Base-by-base conservation (phyloP, 1,139 yeast species). In the Zygosaccharomyces pseudobailii region DNA sequence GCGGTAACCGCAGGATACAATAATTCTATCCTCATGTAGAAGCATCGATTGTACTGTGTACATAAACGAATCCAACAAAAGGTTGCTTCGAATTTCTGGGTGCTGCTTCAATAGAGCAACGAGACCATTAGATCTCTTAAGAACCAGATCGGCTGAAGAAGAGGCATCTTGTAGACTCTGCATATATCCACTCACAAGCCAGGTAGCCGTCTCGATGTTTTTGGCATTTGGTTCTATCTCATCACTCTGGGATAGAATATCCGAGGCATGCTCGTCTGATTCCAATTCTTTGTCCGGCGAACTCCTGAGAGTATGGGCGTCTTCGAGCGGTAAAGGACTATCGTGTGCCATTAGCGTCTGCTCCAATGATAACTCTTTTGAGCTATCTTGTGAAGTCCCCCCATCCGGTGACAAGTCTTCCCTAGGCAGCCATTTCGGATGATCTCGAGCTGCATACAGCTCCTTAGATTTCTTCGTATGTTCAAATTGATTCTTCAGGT, bases 1-100 rank as follows among this genome's bases (percentile, higher is more conserved):
- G 43, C 95, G 72, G 64, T 82, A 88, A 0, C 92, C 95, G 4
- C 87, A 76, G 1, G 92, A 85, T 13, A 82, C 73, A 1, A 87
- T 85, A 52, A 82, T 84, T 25, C 84, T 75, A 36, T 78, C 75
- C 4, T 69, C 69, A 57, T 79, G 81, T 40, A 79, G 70, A 21
- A 89, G 67, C 66, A 88, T 72, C 36, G 76, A 75, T 56, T 80
- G 84, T 20, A 89, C 72, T 40, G 80, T 74, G 49, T 72, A 72
- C 36, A 87, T 73, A 43, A 87, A 78, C 4, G 82, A 79, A 24
- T 80, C 73, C 45, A 87, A 66, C 2, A 79, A 81, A 28, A 88
- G 69, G 49, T 88, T 95, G 42, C 77, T 71, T 58, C 82, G 79
- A 38, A 89, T 70, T 21, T 73, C 71, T 0, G 94, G 88, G 56